Evolutionary conservation across 768 basidiomycete genomes (phyloP).

Genomic region (Boletus patriciae): DNA sequence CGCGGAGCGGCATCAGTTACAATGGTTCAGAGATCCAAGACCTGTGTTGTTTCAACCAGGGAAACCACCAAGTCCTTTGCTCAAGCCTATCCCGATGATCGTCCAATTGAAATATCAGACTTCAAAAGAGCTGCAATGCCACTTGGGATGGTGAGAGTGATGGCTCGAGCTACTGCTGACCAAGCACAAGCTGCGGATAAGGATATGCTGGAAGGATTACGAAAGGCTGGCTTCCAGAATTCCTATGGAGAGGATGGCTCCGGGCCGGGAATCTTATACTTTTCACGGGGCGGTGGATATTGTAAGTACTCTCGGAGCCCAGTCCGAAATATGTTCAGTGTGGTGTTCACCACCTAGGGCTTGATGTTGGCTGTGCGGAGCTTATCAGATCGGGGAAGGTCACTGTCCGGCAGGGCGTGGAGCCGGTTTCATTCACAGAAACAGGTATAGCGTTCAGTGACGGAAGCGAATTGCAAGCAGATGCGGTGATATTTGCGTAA

Average conservation of each 20-base stretch:
- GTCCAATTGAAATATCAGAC: slow-evolving; percentile 3
- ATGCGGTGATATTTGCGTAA: slow-evolving; percentile 5
- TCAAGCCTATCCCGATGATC: not conserved
- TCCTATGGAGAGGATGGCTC: not conserved
- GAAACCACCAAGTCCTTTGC: not conserved
- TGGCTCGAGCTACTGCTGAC: not conserved
- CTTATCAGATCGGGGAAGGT: slow-evolving; percentile 3
- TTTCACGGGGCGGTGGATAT: slow-evolving; percentile 6
- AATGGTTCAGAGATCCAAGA: slow-evolving; percentile 2
- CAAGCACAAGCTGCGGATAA: not conserved
- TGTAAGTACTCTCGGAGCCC: not conserved
- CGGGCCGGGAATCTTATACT: not conserved
- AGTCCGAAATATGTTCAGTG: not conserved
- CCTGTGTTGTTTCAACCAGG: slow-evolving; percentile 3
- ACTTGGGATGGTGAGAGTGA: not conserved
- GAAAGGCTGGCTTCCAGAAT: slow-evolving; percentile 2
- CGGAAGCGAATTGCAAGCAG: not conserved
- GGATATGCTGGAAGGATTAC: slow-evolving; percentile 4
- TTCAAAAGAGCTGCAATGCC: slow-evolving; percentile 3
- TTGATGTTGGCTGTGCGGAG: slow-evolving; percentile 7
- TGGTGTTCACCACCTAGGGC: not conserved
- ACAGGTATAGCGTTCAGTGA: not conserved
- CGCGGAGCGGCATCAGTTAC: slow-evolving; percentile 4
- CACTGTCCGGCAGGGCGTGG: not conserved
- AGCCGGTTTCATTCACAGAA: slow-evolving; percentile 3